Conservation (phyloP, 306 rosid genomes). For the Mucuna pruriens region DNA sequence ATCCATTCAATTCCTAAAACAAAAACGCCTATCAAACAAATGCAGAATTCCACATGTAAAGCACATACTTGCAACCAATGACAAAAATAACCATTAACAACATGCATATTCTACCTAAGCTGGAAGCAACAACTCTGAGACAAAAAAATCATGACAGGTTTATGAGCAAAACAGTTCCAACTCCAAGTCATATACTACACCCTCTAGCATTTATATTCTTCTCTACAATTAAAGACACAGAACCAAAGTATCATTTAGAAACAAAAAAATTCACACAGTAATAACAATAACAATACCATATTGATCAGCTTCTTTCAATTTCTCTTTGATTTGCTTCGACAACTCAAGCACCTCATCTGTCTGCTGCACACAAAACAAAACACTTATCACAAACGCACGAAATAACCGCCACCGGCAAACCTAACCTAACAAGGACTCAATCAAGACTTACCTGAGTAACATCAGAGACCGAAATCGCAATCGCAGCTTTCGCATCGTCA, state of each 20-base stretch:
- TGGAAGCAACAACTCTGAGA: slow-evolving; percentile 21
- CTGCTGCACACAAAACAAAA: slow-evolving; percentile 55
- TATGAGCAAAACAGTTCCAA: neutral
- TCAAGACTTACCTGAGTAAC: slow-evolving; percentile 75
- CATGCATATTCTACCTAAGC: neutral
- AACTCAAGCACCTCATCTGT: slow-evolving; percentile 80
- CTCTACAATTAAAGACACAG: neutral
- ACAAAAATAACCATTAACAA: neutral
- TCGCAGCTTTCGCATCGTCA: slow-evolving; percentile 98
- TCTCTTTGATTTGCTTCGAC: slow-evolving; percentile 84
- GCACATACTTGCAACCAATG: neutral
- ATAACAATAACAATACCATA: slow-evolving; percentile 54
- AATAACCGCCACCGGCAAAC: neutral
- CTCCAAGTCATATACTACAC: neutral
- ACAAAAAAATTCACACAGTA: neutral
- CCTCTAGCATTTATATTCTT: neutral
- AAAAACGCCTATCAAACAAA: neutral
- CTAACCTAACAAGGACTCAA: neutral
- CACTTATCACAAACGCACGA: neutral
- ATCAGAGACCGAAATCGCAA: slow-evolving; percentile 95
- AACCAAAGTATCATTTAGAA: neutral
- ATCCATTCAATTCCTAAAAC: slow-evolving; percentile 13
- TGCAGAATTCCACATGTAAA: neutral
- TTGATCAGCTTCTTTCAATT: slow-evolving; percentile 91
- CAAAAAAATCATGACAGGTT: neutral